These are phyloP conservation scores for Syzygium aromaticum DNA, from an alignment of 345 rosid species.

Conservation along the genomic window DNA sequence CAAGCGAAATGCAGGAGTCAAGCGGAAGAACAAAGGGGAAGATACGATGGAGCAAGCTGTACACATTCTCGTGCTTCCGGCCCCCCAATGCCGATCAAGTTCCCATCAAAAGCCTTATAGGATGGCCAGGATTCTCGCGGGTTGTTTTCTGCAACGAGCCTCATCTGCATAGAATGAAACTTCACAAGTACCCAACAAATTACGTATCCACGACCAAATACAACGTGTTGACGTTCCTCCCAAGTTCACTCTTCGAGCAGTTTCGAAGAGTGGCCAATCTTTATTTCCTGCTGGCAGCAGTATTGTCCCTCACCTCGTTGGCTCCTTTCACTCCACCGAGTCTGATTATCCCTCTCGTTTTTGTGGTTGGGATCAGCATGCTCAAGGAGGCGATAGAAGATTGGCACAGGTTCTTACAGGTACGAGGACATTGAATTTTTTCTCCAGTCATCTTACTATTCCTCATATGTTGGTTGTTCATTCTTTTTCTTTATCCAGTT, in stretches of 20 bases:
- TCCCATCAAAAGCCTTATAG: constrained; percentile 13
- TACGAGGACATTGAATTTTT: not conserved
- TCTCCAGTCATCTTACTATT: not conserved
- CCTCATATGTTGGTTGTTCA: not conserved
- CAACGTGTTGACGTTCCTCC: constrained; percentile 48
- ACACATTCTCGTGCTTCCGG: constrained; percentile 31
- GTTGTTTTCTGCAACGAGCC: constrained; percentile 55
- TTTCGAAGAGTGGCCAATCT: constrained; percentile 74
- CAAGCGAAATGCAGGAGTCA: constrained; percentile 5
- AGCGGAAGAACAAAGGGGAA: constrained; percentile 14
- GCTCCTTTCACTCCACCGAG: constrained; percentile 41
- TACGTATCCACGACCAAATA: constrained; percentile 61
- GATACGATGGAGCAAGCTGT: constrained; percentile 38
- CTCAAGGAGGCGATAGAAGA: constrained; percentile 71
- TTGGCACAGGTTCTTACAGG: constrained; percentile 50
- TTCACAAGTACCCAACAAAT: constrained; percentile 34
- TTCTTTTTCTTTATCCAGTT: not conserved
- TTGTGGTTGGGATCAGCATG: constrained; percentile 69
- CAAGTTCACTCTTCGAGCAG: constrained; percentile 67
- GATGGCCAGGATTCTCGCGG: constrained; percentile 30
- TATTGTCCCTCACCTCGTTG: constrained; percentile 26
- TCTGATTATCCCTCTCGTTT: constrained; percentile 48
- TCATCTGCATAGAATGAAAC: constrained; percentile 26
- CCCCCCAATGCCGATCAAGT: constrained; percentile 3
- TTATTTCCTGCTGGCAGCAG: constrained; percentile 55